Base-by-base conservation (phyloP, 352 stramenopile genomes). In the Phytophthora nicotianae region DNA sequence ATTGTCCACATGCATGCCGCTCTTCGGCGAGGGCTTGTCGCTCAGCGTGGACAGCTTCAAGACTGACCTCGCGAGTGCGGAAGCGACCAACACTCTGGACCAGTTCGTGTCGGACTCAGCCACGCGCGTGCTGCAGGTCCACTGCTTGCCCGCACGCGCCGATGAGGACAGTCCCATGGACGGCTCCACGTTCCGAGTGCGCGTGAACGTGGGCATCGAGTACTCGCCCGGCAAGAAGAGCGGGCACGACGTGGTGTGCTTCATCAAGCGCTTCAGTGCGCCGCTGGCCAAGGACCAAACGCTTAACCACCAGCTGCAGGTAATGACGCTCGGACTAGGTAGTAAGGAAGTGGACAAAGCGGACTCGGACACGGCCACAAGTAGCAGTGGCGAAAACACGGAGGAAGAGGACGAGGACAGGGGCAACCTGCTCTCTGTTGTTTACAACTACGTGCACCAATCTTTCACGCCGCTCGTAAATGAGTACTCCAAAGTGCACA, bases 381-480 rank as follows among this genome's bases (percentile, higher is more conserved):
- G 42, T 27, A 81, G 68, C 56, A 86, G 64, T 58, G 75, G 64
- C 8, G 79, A 81, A 8, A 88, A 89, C 41, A 75, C 71, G 35
- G 85, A 84, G 9, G 77, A 91, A 19, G 83, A 91, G 27, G 80
- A 89, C 23, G 78, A 88, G 17, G 69, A 87, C 46, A 67, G 87
- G 24, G 76, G 77, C 26, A 88, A 88, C 57, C 26, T 95, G 59
- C 72, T 95, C 13, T 90, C 81, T 14, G 83, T 91, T 6, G 83
- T 95, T 38, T 95, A 95, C 80, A 95, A 93, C 63, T 93, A 94
- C 61, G 83, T 96, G 46, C 88, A 96, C 26, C 83, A 96, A 60
- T 94, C 86, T 3, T 94, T 96, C 58, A 88, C 81, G 4, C 88
- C 88, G 53, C 74, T 96, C 1, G 79, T 96, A 55, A 90, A 88